Conservation (phyloP, 176 grass and related monocot genomes). For the Triticum turgidum region DNA sequence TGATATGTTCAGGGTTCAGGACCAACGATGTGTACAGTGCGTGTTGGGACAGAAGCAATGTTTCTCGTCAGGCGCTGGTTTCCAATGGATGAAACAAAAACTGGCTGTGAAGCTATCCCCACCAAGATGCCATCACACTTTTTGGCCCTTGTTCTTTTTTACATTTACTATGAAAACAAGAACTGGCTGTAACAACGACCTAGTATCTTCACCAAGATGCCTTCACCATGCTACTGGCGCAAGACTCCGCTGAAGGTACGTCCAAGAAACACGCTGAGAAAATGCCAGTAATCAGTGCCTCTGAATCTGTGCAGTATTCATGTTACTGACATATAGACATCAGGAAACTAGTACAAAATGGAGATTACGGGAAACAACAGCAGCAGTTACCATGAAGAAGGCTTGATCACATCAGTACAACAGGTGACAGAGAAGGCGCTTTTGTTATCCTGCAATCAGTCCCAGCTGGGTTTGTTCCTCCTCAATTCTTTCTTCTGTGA, state of each 20-base stretch:
- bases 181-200: not conserved
- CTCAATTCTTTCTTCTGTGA: conserved; percentile 92
- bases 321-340: not conserved
- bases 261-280: conserved; percentile 24
- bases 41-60: not conserved
- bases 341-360: not conserved
- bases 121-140: conserved; percentile 5
- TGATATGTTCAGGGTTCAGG: conserved; percentile 11
- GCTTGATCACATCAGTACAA: not conserved
- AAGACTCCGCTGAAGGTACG: not conserved
- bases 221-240: conserved; percentile 1
- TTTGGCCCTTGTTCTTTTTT: not conserved
- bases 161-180: conserved; percentile 3
- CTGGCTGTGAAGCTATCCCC: not conserved
- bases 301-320: not conserved
- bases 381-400: not conserved
- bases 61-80: conserved; percentile 15
- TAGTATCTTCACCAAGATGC: conserved; percentile 13
- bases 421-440: not conserved
- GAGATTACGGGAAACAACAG: not conserved
- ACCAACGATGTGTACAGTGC: not conserved
- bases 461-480: conserved; percentile 65
- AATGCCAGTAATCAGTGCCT: conserved; percentile 1
- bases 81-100: conserved; percentile 24
- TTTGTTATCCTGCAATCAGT: conserved; percentile 41